These are phyloP conservation scores for Cinnamomum micranthum DNA, from an alignment of 164 flowering plant species.

Conservation along the genomic window DNA sequence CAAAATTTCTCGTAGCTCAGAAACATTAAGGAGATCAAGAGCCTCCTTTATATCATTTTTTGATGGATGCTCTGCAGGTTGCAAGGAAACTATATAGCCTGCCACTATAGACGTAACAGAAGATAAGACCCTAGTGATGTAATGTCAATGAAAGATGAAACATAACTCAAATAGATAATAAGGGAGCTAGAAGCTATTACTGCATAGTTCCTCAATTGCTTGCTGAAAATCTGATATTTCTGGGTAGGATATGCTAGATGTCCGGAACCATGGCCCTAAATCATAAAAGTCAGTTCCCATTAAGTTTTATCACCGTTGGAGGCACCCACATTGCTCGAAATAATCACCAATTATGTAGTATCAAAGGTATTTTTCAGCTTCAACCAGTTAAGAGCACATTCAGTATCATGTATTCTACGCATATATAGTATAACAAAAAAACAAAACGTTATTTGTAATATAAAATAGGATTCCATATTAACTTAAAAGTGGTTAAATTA, in stretches of 20 bases:
- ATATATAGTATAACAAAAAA: no score
- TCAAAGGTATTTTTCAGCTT: background rate
- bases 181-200: slow-evolving; percentile 22
- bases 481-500: no score
- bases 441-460: no score
- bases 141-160: slow-evolving; percentile 10
- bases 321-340: background rate
- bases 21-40: slow-evolving; percentile 49
- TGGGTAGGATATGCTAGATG: slow-evolving; percentile 57
- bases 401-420: background rate
- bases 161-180: background rate
- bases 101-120: slow-evolving; percentile 34
- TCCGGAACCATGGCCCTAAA: slow-evolving; percentile 93
- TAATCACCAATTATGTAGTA: slow-evolving; percentile 3
- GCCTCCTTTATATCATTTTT: slow-evolving; percentile 38
- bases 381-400: background rate
- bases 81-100: slow-evolving; percentile 42
- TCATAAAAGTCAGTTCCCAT: slow-evolving; percentile 3
- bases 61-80: slow-evolving; percentile 23
- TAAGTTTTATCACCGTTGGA: background rate
- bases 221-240: slow-evolving; percentile 57
- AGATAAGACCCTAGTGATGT: background rate
- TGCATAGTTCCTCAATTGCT: slow-evolving; percentile 58
- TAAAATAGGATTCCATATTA: no score
- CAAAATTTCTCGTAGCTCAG: slow-evolving; percentile 61